Conservation (phyloP, 2,329 filamentous ascomycete species). For the Zasmidium citrigriseum region DNA sequence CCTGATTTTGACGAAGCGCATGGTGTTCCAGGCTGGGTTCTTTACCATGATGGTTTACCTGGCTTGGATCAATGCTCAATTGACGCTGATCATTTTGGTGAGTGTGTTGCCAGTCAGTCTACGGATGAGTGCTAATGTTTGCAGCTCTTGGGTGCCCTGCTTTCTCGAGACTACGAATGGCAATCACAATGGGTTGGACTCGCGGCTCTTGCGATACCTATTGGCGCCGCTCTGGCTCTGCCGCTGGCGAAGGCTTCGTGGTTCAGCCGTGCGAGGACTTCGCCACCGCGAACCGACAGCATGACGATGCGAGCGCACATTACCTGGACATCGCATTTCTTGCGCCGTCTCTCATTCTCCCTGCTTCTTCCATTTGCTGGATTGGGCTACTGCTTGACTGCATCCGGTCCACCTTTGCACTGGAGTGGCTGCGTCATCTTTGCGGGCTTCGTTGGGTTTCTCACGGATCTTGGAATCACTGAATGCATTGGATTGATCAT, state of each 20-base stretch:
- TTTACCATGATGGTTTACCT: conserved; percentile 70
- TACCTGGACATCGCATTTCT: conserved; percentile 70
- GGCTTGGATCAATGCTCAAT: conserved; percentile 76
- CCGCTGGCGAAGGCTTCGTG: conserved; percentile 72
- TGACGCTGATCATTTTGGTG: conserved; percentile 71
- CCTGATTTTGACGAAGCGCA: conserved; percentile 64
- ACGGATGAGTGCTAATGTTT: conserved; percentile 11
- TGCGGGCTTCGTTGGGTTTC: conserved; percentile 66
- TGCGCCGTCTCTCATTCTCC: conserved; percentile 68
- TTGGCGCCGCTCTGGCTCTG: conserved; percentile 69
- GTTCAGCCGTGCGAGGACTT: conserved; percentile 66
- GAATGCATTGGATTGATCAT: conserved; percentile 78
- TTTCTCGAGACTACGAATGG: conserved; percentile 67
- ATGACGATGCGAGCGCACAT: conserved; percentile 65
- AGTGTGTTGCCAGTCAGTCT: conserved; percentile 27
- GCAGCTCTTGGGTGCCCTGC: conserved; percentile 67
- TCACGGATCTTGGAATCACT: conserved; percentile 71
- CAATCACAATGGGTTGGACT: conserved; percentile 66
- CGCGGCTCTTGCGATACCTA: conserved; percentile 64
- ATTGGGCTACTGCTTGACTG: conserved; percentile 67
- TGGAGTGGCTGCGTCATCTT: conserved; percentile 67
- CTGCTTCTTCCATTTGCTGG: conserved; percentile 67
- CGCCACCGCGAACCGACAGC: conserved; percentile 62
- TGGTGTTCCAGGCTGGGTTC: conserved; percentile 75
- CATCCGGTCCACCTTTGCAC: conserved; percentile 61